phyloP scores from a whole-genome alignment of 805 yeast genomes.

The Saturnispora diversa region DNA sequence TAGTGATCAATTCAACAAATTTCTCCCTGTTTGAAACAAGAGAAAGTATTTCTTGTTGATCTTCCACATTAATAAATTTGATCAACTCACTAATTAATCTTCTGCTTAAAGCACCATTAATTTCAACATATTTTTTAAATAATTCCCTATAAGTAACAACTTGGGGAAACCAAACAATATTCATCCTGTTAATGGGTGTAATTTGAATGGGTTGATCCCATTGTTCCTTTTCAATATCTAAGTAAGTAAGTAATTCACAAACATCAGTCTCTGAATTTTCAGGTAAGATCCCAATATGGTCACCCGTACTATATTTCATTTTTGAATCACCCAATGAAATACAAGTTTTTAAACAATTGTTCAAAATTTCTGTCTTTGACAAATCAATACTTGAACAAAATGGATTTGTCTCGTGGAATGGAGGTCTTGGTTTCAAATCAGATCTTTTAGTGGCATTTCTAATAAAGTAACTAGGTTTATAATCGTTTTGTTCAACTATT shows the following conservation, averaged over 20 bases:
- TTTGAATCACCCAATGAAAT: slow-evolving; percentile 54
- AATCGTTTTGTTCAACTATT: slow-evolving; percentile 22
- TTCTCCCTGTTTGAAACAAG: slow-evolving; percentile 46
- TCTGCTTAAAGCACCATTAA: slow-evolving; percentile 80
- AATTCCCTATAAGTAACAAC: slow-evolving; percentile 76
- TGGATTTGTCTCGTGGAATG: slow-evolving; percentile 38
- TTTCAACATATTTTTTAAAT: slow-evolving; percentile 72
- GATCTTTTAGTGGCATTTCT: slow-evolving; percentile 21
- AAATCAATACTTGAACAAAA: slow-evolving; percentile 52
- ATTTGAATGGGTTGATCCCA: slow-evolving; percentile 48
- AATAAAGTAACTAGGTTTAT: slow-evolving; percentile 52
- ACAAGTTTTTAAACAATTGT: slow-evolving; percentile 63
- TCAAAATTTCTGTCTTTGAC: slow-evolving; percentile 47
- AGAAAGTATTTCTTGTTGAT: slow-evolving; percentile 31
- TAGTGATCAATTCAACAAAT: slow-evolving; percentile 54
- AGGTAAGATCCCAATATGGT: slow-evolving; percentile 88
- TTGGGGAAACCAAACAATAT: slow-evolving; percentile 47
- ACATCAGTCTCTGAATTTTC: slow-evolving; percentile 67
- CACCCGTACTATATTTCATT: slow-evolving; percentile 82
- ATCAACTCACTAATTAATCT: slow-evolving; percentile 41
- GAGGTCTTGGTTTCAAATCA: slow-evolving; percentile 15
- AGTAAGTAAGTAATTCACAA: slow-evolving; percentile 48
- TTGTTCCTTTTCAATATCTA: slow-evolving; percentile 47
- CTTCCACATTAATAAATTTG: slow-evolving; percentile 25
- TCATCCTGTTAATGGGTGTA: slow-evolving; percentile 50